Conservation (phyloP, 306 rosid species). For the Cucurbita ficifolia region DNA sequence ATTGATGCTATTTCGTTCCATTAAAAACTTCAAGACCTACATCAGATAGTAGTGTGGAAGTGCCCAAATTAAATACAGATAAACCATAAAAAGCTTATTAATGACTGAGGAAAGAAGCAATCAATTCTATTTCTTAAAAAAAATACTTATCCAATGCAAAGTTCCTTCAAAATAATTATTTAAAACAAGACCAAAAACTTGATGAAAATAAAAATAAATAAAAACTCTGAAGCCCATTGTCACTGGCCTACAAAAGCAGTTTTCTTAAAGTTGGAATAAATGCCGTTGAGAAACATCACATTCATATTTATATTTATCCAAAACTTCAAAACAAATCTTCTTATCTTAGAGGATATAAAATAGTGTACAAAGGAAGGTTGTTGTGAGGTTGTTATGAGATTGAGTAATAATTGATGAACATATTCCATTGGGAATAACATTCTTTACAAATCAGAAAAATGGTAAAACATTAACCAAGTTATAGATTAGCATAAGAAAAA, state of each 20-base stretch:
- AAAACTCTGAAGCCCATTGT: not conserved
- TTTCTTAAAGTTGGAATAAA: not conserved
- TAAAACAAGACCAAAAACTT: not conserved
- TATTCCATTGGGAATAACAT: not conserved
- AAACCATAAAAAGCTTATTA: not conserved
- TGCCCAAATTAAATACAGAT: not conserved
- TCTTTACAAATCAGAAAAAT: not conserved
- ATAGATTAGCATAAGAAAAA: not conserved
- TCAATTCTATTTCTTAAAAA: not conserved
- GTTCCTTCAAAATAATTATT: not conserved
- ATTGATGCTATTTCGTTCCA: conserved; percentile 70
- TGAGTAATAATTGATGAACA: not conserved
- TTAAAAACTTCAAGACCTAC: conserved; percentile 83
- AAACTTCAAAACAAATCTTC: not conserved
- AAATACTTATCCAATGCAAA: not conserved
- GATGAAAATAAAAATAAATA: not conserved
- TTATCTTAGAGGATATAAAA: not conserved
- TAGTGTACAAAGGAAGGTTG: not conserved
- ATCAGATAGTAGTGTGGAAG: conserved; percentile 11
- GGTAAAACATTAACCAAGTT: not conserved
- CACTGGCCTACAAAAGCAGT: not conserved
- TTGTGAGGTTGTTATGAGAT: not conserved
- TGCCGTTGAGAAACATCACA: not conserved
- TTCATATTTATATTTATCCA: not conserved
- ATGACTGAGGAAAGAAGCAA: not conserved